Conservation (phyloP, 73 alveolate genomes). For the Paramecium octaurelia region DNA sequence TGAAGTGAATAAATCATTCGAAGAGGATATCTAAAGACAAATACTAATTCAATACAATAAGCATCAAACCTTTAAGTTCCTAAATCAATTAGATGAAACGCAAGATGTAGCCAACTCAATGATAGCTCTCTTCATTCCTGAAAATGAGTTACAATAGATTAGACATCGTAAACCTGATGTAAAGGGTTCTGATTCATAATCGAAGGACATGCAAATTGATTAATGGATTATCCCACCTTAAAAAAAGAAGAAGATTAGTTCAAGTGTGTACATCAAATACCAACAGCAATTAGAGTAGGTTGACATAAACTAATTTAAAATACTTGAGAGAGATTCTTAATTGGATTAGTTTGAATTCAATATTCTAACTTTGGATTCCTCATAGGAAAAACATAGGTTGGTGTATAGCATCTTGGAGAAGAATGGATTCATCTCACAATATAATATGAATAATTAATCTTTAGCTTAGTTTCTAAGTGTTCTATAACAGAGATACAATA, state of each 20-base stretch:
- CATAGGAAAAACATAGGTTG: constrained; percentile 16
- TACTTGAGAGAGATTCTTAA: background rate
- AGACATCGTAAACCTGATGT: background rate
- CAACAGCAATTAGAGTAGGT: background rate
- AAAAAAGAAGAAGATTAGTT: constrained; percentile 5
- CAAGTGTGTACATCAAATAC: constrained; percentile 5
- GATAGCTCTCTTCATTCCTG: constrained; percentile 47
- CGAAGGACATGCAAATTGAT: background rate
- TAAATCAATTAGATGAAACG: constrained; percentile 16
- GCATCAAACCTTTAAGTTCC: constrained; percentile 23
- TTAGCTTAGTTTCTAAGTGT: constrained; percentile 50
- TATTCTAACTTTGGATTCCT: background rate
- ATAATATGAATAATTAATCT: background rate
- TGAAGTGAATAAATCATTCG: constrained; percentile 34
- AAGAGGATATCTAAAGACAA: constrained; percentile 26
- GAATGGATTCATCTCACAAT: constrained; percentile 17
- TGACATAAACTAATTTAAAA: background rate
- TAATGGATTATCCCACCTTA: background rate
- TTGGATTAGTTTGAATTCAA: constrained; percentile 55
- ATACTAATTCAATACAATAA: background rate
- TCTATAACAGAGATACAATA: constrained; percentile 37
- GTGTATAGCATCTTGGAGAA: constrained; percentile 50
- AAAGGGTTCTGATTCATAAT: background rate
- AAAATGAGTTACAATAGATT: constrained; percentile 12
- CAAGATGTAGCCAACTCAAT: constrained; percentile 37